These are phyloP conservation scores for Chlorella sp. DNA, from an alignment of 139 green algal species.

Conservation along the genomic window DNA sequence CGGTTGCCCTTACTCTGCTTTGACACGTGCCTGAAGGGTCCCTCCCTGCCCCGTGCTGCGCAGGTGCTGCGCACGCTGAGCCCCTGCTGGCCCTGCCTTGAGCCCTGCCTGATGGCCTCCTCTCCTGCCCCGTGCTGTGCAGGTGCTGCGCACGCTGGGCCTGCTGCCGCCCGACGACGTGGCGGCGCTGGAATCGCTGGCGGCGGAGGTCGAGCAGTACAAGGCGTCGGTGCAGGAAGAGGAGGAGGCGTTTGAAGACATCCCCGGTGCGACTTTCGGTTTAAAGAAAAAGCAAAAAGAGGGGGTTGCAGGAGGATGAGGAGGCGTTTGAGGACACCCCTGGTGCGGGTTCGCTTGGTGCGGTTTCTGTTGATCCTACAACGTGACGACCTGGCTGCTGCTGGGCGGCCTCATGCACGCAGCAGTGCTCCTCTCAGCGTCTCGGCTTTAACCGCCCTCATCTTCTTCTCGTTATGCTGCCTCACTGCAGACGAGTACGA, in stretches of 20 bases:
- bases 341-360: too few species aligned
- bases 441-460: neutral
- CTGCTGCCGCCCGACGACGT: constrained; percentile 55
- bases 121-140: neutral
- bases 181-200: constrained; percentile 63
- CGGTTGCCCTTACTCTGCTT: too few species aligned
- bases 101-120: neutral
- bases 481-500: constrained; percentile 82
- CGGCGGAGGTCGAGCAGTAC: constrained; percentile 45
- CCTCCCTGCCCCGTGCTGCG: neutral
- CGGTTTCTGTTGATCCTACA: too few species aligned
- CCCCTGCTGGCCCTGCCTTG: neutral
- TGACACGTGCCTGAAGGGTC: neutral
- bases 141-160: constrained; percentile 60
- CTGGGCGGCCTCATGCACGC: too few species aligned
- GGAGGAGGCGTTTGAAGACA: constrained; percentile 72
- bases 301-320: too few species aligned
- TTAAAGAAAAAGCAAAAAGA: neutral
- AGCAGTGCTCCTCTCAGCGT: too few species aligned
- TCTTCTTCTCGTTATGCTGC: neutral
- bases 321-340: too few species aligned
- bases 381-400: constrained; percentile 43
- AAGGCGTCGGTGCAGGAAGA: constrained; percentile 59
- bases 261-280: constrained; percentile 59
- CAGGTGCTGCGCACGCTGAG: constrained; percentile 47